These are phyloP conservation scores for Penicillium sp. DNA, from an alignment of 2,329 filamentous ascomycete species.

Conservation along the genomic window DNA sequence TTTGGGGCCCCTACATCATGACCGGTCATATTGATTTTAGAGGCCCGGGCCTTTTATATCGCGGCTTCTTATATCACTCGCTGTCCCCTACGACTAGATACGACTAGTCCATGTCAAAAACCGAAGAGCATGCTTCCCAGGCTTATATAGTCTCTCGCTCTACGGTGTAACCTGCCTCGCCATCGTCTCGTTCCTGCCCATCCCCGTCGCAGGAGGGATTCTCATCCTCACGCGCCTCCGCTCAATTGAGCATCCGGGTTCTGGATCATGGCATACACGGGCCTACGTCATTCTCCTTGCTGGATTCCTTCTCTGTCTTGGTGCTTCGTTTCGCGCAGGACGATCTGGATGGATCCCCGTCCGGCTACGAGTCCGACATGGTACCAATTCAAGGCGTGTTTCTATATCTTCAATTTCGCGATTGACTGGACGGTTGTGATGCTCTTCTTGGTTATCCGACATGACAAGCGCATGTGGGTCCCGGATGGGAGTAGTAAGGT, in stretches of 20 bases:
- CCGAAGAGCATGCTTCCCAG: too few relatives aligned
- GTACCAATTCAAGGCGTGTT: slow-evolving; percentile 67
- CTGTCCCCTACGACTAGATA: too few relatives aligned
- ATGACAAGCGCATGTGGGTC: slow-evolving; percentile 71
- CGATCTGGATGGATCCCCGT: slow-evolving; percentile 50
- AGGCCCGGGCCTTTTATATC: too few relatives aligned
- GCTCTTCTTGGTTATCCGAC: slow-evolving; percentile 61
- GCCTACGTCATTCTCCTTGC: slow-evolving; percentile 59
- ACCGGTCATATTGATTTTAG: too few relatives aligned
- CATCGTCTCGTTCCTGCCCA: slow-evolving; percentile 62
- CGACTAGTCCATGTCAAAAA: too few relatives aligned
- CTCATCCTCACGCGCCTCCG: slow-evolving; percentile 45
- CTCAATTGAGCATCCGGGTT: slow-evolving; percentile 60
- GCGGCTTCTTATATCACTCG: too few relatives aligned
- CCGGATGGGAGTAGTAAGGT: slow-evolving; percentile 54
- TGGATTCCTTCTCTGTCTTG: slow-evolving; percentile 59
- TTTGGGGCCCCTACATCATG: too few relatives aligned
- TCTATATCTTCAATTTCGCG: slow-evolving; percentile 74
- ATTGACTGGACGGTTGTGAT: slow-evolving; percentile 68
- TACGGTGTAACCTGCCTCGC: slow-evolving; percentile 60
- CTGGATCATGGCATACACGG: slow-evolving; percentile 64
- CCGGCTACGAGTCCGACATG: slow-evolving; percentile 56
- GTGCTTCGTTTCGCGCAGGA: slow-evolving; percentile 66
- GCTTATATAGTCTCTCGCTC: slow-evolving; percentile 49
- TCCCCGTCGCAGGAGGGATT: slow-evolving; percentile 52